Evolutionary conservation across 1,284 basidiomycete genomes (phyloP).

Genomic region (Rhodotorula mucilaginosa): DNA sequence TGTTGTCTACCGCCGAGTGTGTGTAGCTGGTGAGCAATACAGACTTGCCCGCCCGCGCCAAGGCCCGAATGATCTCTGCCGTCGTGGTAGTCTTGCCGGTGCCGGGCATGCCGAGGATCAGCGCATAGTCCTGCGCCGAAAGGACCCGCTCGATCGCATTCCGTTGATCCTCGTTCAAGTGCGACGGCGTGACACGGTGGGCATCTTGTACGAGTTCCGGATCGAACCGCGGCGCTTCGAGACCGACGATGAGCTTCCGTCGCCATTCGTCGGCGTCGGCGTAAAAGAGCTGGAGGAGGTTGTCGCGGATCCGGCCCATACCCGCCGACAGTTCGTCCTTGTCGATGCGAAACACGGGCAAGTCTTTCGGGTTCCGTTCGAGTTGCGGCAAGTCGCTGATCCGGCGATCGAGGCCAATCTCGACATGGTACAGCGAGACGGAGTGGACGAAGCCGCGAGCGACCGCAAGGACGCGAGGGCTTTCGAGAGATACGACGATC

Average conservation of each 20-base stretch:
- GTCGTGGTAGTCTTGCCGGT: conserved; percentile 98
- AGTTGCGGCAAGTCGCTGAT: conserved; percentile 56
- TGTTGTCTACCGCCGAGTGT: conserved; percentile 96
- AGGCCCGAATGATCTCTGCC: conserved; percentile 75
- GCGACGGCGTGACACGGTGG: conserved; percentile 35
- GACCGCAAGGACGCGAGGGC: conserved; percentile 77
- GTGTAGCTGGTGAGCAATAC: conserved; percentile 90
- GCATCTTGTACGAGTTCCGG: conserved; percentile 1
- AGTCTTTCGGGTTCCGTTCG: conserved; percentile 6
- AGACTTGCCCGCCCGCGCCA: conserved; percentile 77
- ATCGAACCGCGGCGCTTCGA: conserved; percentile 65
- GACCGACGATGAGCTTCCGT: conserved; percentile 75
- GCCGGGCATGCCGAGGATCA: conserved; percentile 95
- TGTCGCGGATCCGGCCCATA: conserved; percentile 82
- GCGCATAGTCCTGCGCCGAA: conserved; percentile 79
- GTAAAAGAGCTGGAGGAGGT: conserved; percentile 85
- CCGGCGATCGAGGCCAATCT: conserved; percentile 76
- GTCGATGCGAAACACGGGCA: conserved; percentile 75
- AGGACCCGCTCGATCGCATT: conserved; percentile 72
- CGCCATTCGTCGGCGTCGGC: conserved; percentile 61
- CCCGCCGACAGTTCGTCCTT: conserved; percentile 86
- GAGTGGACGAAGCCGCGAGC: conserved; percentile 78
- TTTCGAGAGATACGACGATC: conserved; percentile 72
- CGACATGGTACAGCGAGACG: conserved; percentile 64
- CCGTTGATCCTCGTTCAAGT: conserved; percentile 73